phyloP scores from a whole-genome alignment of 2,329 filamentous ascomycete species.

The Aspergillus brasiliensis region DNA sequence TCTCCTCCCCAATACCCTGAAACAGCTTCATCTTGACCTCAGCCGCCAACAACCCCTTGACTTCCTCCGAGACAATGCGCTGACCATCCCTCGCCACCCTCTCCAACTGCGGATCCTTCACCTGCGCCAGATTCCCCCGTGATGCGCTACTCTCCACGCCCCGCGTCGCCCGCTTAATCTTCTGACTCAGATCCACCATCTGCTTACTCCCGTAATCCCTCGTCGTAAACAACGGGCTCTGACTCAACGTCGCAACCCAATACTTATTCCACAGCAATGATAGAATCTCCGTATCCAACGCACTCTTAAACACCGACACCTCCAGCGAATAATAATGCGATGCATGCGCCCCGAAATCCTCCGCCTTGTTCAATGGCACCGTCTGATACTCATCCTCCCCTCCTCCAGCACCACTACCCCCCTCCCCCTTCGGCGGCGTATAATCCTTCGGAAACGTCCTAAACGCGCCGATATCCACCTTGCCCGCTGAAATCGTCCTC shows the following conservation, averaged over 20 bases:
- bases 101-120: slow-evolving; percentile 51
- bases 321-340: slow-evolving; percentile 89
- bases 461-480: slow-evolving; percentile 97
- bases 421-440: slow-evolving; percentile 56
- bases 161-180: slow-evolving; percentile 68
- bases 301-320: slow-evolving; percentile 92
- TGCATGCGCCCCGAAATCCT: slow-evolving; percentile 92
- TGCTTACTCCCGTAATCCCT: slow-evolving; percentile 92
- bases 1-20: slow-evolving; percentile 40
- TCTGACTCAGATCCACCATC: slow-evolving; percentile 82
- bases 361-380: slow-evolving; percentile 89
- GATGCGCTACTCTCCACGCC: slow-evolving; percentile 37
- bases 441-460: slow-evolving; percentile 81
- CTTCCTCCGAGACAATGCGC: slow-evolving; percentile 59
- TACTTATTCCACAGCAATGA: slow-evolving; percentile 98
- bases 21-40: slow-evolving; percentile 57
- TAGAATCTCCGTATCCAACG: slow-evolving; percentile 81
- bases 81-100: slow-evolving; percentile 60
- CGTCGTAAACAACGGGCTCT: slow-evolving; percentile 86
- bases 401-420: slow-evolving; percentile 32
- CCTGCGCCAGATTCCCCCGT: slow-evolving; percentile 29
- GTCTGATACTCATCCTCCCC: slow-evolving; percentile 44
- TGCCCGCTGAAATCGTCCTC: slow-evolving; percentile 88
- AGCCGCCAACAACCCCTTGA: slow-evolving; percentile 48
- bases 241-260: slow-evolving; percentile 87